Evolutionary conservation across 176 grass and related monocot genomes (phyloP), one percentile per base, ranked within the genome.

Genomic region (Triticum urartu): DNA sequence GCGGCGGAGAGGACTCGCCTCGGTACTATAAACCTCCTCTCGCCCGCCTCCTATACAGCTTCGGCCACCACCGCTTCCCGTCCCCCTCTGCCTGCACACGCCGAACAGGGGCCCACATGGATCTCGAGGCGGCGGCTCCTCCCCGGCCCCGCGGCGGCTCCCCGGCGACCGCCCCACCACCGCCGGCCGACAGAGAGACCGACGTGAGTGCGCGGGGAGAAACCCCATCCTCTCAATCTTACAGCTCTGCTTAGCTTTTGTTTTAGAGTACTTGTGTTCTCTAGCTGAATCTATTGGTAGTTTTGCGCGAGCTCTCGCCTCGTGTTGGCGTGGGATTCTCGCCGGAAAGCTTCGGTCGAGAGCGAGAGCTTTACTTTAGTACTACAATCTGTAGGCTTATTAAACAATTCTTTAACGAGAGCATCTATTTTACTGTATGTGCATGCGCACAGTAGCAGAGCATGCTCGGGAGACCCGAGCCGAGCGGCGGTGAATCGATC

Each of bases 191-290:
- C 58, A 21, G 21, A 28, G 52, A 33, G 21, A 79, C 24, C 50
- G 28, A 81, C 48, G 86, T 82, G 79, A 82, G 86, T 87, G 30
- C 6, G 12, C 83, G 6, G 21, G 9, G 6, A 42, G 6, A 18
- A 54, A 68, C 22, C 64, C 80, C 47, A 68, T 6, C 64, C 80
- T 48, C 30, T 2, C 5, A 28, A 14, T 50, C 48, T 21, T 21
- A n/a, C 14, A 45, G 5, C 30, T 38, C 66, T 32, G 1, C 20
- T 4, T 3, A 39, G 4, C 21, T 74, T 1, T 12, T 17, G 11
- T 12, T 85, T 11, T 85, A 40, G 39, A 40, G 39, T 52, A 20
- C 21, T 36, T n/a, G 20, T 8, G 26, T 39, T 54, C 21, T 65
- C 17, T n/a, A 3, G 60, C 52, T 20, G 26, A 62, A 60, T 47